Evolutionary conservation across 257 asterid species (phyloP), one percentile per base, ranked within the genome.

Genomic region (Gentiana dahurica): DNA sequence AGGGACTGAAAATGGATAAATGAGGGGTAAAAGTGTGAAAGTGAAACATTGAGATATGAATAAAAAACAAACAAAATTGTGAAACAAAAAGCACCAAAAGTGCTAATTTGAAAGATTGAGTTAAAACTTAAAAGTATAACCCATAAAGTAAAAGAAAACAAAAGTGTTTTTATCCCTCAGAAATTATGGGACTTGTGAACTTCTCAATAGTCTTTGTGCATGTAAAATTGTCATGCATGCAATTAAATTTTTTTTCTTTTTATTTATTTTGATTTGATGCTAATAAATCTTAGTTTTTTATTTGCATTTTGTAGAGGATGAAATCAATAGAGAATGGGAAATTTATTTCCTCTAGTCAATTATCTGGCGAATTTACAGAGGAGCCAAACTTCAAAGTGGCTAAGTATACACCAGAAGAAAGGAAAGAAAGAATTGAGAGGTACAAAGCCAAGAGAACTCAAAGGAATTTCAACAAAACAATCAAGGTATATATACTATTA

Each of bases 381-480:
- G 97, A 86, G 58, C 74, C 85, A 48, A 83, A 77, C 56, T 73
- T 79, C 59, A 86, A 84, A 71, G 90, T 76, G 6, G 80, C 87
- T 9, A 61, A 76, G 0, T 90, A 90, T 39, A 82, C 71, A 51
- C 81, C 91, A 5, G 94, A 79, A 61, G 96, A 90, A 64, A 82
- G 91, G 69, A 90, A 81, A 60, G 95, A 84, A 58, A 90, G 79
- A 61, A 82, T 90, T 39, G 80, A 77, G 36, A 75, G 89, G 56
- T 90, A 90, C 75, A 80, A 84, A 74, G 81, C 94, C 8, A 90
- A 90, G 69, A 79, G 91, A 63, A 79, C 76, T 9, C 96, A 82
- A 24, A 87, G 97, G 60, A 90, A 90, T 57, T 90, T 87, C 81
- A 82, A 82, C 66, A 90, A 81, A 57, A 90, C 96, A 7, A 87